A percentile compares a stretch with the other conserved stretches of the same genome.
Conservation (phyloP, 2,329 filamentous ascomycete genomes). For the Fusarium fracticaudum region DNA sequence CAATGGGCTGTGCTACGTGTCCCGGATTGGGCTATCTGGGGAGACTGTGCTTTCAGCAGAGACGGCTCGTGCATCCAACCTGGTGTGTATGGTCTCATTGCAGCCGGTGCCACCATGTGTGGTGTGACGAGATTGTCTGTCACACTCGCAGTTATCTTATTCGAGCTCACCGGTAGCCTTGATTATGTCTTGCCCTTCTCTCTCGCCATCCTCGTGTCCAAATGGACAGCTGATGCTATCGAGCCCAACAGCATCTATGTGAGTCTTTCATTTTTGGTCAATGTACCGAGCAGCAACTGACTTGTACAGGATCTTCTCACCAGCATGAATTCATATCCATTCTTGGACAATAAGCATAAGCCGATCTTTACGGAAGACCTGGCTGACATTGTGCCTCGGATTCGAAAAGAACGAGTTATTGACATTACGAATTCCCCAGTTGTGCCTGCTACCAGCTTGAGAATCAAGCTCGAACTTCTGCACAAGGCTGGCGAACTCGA, state of each 20-base stretch:
- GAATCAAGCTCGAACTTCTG: constrained; percentile 81
- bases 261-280: constrained; percentile 45
- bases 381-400: constrained; percentile 82
- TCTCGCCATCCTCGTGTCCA: constrained; percentile 89
- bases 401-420: constrained; percentile 81
- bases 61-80: constrained; percentile 90
- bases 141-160: constrained; percentile 92
- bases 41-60: constrained; percentile 73
- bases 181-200: constrained; percentile 97
- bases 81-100: constrained; percentile 95
- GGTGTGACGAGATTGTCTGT: constrained; percentile 94
- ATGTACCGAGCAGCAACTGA: constrained; percentile 13
- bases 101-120: constrained; percentile 97
- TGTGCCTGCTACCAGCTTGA: constrained; percentile 79
- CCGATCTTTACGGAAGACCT: constrained; percentile 90
- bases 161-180: constrained; percentile 93
- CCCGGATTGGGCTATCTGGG: constrained; percentile 78
- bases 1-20: constrained; percentile 83
- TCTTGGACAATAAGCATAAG: constrained; percentile 95
- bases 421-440: constrained; percentile 87
- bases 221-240: constrained; percentile 96
- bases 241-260: constrained; percentile 95
- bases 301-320: constrained; percentile 79
- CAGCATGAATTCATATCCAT: constrained; percentile 97
- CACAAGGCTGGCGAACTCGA: constrained; percentile 91